Evolutionary conservation across 2,329 filamentous ascomycete species (phyloP), one percentile per base, ranked within the genome.

Genomic region (Sporothrix pseudoabietina): DNA sequence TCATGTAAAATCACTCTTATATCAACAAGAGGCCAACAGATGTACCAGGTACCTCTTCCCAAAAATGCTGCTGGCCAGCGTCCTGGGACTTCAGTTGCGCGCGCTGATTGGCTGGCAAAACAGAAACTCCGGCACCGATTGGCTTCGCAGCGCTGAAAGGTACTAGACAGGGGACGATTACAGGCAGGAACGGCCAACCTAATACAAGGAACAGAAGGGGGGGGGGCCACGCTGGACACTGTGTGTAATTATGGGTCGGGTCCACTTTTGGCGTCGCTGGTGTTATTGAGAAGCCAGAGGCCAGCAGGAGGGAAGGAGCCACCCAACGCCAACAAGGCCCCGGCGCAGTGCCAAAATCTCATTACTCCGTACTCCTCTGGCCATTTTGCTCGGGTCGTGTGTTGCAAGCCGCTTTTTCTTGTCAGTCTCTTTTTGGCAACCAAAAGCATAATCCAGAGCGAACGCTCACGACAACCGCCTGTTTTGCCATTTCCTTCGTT

Each of bases 211-310:
- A 30, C 44, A 44, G 3, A 44, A 65, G 61, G 35, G 16, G 22
- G 7, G 52, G 52, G 52, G 52, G 22, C n/a, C 52, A 55, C 44
- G 19, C 44, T 49, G 32, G 32, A 30, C 39, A 44, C 61, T 47
- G 10, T 66, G 65, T 52, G 65, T 49, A 68, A 49, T 68, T 72
- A 52, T 39, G 57, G 57, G 57, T 4, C 32, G 65, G 44, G 4
- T 39, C 16, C 75, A 55, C 71, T 71, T 76, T 75, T 73, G 30
- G 49, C 49, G 32, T 66, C 55, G 76, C 75, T 77, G 76, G 76
- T 77, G 76, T 77, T 77, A 77, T 76, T 77, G 75, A 75, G 74
- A 73, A 59, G 52, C 35, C 35, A 35, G 35, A 35, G 35, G 65
- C 65, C 65, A 66, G 61, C 65, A 55, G 39, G 61, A 63, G 19